A percentile compares a stretch with the other conserved stretches of the same genome.
Evolutionary conservation across 768 basidiomycete species (phyloP).

Genomic region (Leccinum subtestaceum): DNA sequence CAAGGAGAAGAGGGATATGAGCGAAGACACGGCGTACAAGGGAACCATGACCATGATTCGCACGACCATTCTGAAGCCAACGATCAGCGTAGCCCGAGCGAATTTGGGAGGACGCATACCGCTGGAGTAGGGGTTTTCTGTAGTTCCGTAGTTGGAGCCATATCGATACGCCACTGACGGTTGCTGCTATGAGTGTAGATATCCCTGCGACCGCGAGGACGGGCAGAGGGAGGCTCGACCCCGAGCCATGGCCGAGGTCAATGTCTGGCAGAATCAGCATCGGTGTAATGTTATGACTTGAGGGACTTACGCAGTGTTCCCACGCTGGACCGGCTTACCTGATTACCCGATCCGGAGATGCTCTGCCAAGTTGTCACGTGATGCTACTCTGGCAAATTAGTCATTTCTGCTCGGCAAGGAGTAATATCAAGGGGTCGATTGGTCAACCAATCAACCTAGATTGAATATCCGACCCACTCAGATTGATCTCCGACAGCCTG

Average conservation of each 20-base stretch:
- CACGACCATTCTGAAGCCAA: slow-evolving; percentile 70
- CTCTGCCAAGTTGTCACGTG: not conserved
- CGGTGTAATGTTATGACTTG: not conserved
- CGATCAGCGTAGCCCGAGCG: not conserved
- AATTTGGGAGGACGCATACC: slow-evolving; percentile 40
- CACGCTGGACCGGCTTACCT: not conserved
- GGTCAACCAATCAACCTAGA: too few relatives aligned
- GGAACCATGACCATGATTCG: slow-evolving; percentile 98
- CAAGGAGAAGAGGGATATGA: slow-evolving; percentile 91
- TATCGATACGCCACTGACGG: slow-evolving; percentile 72
- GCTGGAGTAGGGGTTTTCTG: slow-evolving; percentile 73
- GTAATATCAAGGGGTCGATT: too few relatives aligned
- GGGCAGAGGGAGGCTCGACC: slow-evolving; percentile 54
- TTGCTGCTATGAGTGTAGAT: slow-evolving; percentile 65
- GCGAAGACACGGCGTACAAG: slow-evolving; percentile 83
- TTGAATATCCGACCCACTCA: too few relatives aligned
- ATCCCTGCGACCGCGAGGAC: slow-evolving; percentile 64
- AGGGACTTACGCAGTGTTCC: not conserved
- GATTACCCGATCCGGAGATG: not conserved
- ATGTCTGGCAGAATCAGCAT: slow-evolving; percentile 17
- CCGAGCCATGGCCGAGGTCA: slow-evolving; percentile 43
- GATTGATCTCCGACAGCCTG: too few relatives aligned
- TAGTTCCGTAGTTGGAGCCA: slow-evolving; percentile 84
- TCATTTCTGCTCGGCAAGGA: too few relatives aligned
- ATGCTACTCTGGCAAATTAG: too few relatives aligned